Percentiles rank a stretch among this genome's conserved stretches.
Evolutionary conservation across 352 stramenopile genomes (phyloP).

Genomic region (Pythium aphanidermatum): DNA sequence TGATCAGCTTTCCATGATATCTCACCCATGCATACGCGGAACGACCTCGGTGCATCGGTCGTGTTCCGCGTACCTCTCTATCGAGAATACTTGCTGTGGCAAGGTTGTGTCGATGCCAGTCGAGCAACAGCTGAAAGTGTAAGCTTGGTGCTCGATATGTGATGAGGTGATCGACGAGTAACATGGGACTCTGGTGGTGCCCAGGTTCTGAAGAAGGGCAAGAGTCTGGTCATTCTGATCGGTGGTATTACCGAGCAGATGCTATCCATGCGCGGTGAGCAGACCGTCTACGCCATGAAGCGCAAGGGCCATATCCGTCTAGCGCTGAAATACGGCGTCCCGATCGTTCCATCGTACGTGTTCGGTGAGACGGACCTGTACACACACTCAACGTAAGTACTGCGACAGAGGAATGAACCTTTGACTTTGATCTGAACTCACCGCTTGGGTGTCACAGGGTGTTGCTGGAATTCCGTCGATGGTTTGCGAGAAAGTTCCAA

Average conservation of each 20-base stretch:
- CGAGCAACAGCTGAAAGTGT: conserved; percentile 47
- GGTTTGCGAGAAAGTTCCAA: conserved; percentile 60
- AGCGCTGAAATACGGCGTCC: conserved; percentile 63
- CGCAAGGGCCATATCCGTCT: conserved; percentile 81
- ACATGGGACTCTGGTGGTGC: no score
- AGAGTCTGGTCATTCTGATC: conserved; percentile 77
- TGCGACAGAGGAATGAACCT: no score
- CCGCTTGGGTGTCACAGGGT: conserved; percentile 21
- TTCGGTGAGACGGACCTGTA: conserved; percentile 85
- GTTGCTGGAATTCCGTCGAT: conserved; percentile 62
- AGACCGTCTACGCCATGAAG: conserved; percentile 74
- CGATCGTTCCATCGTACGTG: conserved; percentile 71
- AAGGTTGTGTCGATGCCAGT: conserved; percentile 67
- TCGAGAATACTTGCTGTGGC: conserved; percentile 72
- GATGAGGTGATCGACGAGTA: no score
- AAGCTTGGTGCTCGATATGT: not conserved
- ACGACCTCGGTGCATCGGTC: conserved; percentile 65
- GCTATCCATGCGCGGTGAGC: conserved; percentile 59
- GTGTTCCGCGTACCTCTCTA: conserved; percentile 74
- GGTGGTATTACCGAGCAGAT: conserved; percentile 82
- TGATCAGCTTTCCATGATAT: conserved; percentile 59
- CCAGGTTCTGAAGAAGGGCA: conserved; percentile 51
- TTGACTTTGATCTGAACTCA: no score
- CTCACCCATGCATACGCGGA: conserved; percentile 49
- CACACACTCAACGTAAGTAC: conserved; percentile 56